Percentiles rank a stretch among this genome's conserved stretches.
phyloP scores from a whole-genome alignment of 768 basidiomycete genomes.

The Phallus indusiatus region DNA sequence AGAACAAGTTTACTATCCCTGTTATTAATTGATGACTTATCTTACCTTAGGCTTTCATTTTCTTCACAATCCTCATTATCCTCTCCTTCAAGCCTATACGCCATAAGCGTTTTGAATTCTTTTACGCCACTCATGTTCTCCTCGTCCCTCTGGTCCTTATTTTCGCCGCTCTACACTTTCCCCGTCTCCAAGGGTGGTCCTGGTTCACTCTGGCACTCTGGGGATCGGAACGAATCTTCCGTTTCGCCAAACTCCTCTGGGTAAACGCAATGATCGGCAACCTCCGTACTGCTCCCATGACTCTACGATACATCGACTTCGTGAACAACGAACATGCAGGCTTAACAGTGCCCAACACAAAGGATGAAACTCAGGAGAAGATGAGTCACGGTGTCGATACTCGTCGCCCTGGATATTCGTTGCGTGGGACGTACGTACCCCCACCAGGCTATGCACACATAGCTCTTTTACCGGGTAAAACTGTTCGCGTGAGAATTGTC shows the following conservation, averaged over 20 bases:
- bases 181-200: conserved; percentile 26
- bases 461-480: conserved; percentile 30
- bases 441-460: conserved; percentile 31
- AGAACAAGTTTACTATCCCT: neutral
- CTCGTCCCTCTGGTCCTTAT: conserved; percentile 27
- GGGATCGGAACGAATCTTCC: conserved; percentile 24
- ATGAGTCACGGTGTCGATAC: too few species aligned
- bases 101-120: conserved; percentile 24
- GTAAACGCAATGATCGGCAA: conserved; percentile 20
- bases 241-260: conserved; percentile 23
- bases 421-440: neutral
- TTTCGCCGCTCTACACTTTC: conserved; percentile 28
- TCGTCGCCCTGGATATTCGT: neutral
- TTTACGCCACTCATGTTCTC: conserved; percentile 29
- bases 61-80: conserved; percentile 18
- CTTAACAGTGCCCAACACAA: too few species aligned
- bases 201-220: conserved; percentile 26
- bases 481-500: conserved; percentile 28
- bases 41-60: conserved; percentile 15
- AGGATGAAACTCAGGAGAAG: too few species aligned
- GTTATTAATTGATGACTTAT: neutral
- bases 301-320: neutral
- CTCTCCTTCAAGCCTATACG: conserved; percentile 20
- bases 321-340: too few species aligned
- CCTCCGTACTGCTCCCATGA: neutral